Conservation (phyloP, 2,329 filamentous ascomycete genomes). For the Fusarium sulawesiense region DNA sequence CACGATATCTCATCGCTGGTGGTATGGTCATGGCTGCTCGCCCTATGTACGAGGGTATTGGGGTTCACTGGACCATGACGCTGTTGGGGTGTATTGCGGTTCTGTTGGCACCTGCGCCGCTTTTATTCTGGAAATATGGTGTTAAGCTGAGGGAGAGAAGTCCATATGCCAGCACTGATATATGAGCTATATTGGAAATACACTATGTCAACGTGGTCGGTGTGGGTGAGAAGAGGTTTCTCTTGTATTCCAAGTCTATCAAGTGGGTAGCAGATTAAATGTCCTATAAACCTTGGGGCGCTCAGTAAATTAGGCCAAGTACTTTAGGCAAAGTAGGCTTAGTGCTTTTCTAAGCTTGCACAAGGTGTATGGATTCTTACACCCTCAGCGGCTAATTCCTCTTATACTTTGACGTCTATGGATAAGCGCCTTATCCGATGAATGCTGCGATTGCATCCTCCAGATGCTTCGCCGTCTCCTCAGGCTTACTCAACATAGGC, state of each 20-base stretch:
- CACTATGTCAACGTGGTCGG: neutral
- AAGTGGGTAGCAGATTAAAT: neutral
- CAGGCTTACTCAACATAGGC: conserved; percentile 60
- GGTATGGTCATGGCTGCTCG: conserved; percentile 54
- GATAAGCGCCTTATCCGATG: neutral
- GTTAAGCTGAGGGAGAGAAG: conserved; percentile 11
- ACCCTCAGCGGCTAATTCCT: neutral
- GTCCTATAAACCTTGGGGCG: neutral
- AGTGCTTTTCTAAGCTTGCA: neutral
- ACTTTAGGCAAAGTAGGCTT: too few species aligned
- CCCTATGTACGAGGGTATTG: conserved; percentile 54
- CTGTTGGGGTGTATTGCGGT: conserved; percentile 51
- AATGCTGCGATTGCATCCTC: conserved; percentile 41
- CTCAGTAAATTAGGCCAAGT: neutral
- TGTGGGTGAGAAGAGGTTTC: neutral
- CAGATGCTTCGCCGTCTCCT: conserved; percentile 54
- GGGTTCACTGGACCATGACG: conserved; percentile 57
- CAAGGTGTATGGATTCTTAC: neutral
- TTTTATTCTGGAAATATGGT: conserved; percentile 52
- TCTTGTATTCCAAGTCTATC: neutral
- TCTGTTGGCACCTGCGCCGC: conserved; percentile 49
- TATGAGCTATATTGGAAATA: neutral
- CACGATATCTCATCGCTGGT: conserved; percentile 51
- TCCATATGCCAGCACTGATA: neutral
- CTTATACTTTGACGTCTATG: neutral